Percentiles rank a stretch among this genome's conserved stretches.
Conservation (phyloP, 192 early-diverging fungal species). For the Cladochytrium replicatum region DNA sequence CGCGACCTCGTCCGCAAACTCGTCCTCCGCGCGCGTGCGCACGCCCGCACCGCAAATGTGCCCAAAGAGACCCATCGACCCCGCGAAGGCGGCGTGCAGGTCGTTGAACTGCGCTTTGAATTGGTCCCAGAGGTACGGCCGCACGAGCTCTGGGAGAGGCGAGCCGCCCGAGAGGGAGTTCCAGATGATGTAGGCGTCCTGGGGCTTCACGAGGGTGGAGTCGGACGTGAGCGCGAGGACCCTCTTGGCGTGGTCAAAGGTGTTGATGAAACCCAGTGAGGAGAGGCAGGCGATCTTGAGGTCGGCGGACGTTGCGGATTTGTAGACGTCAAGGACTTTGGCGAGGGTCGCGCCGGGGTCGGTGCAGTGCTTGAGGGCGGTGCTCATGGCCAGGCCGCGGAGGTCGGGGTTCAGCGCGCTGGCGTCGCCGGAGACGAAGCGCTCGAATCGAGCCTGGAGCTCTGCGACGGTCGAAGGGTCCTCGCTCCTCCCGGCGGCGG, state of each 20-base stretch:
- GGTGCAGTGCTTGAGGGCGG: constrained; percentile 40
- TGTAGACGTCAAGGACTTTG: constrained; percentile 26
- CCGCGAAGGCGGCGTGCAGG: too few species aligned
- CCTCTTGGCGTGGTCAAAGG: too few species aligned
- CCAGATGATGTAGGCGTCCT: too few species aligned
- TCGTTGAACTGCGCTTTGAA: too few species aligned
- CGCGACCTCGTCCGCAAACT: constrained; percentile 19
- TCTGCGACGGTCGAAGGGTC: constrained; percentile 53
- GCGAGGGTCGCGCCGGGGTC: constrained; percentile 27
- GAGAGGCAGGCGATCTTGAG: too few species aligned
- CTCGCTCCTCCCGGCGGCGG: constrained; percentile 56
- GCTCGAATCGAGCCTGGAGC: constrained; percentile 61
- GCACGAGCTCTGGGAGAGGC: too few species aligned
- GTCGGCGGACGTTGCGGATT: constrained; percentile 9
- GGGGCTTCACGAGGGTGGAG: too few species aligned
- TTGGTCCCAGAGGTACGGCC: too few species aligned
- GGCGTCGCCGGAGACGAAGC: constrained; percentile 54
- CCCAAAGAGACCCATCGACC: too few species aligned
- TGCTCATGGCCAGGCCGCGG: constrained; percentile 56
- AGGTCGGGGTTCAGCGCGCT: constrained; percentile 55
- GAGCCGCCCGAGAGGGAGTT: too few species aligned
- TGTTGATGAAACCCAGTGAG: too few species aligned
- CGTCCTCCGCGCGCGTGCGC: constrained; percentile 1
- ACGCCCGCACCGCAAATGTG: constrained; percentile 2
- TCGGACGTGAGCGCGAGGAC: too few species aligned